These are phyloP conservation scores for Glycine latifolia DNA, from an alignment of 306 rosid species.

Conservation along the genomic window DNA sequence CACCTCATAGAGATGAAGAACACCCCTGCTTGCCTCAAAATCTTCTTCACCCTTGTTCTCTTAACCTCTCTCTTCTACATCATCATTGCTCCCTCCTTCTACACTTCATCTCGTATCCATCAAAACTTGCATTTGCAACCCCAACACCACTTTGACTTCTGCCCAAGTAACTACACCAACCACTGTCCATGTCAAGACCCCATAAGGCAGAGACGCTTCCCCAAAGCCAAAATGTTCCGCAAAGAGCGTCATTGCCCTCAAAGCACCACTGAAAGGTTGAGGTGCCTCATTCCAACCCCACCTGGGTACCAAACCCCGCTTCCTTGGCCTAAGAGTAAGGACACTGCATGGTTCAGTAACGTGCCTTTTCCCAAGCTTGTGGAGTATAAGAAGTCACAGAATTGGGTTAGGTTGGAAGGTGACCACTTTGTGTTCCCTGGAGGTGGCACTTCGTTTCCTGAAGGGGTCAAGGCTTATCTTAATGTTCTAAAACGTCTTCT, in stretches of 20 bases:
- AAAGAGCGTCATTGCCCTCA: constrained; percentile 65
- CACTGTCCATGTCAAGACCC: constrained; percentile 66
- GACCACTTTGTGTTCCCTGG: constrained; percentile 60
- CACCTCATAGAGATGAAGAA: not conserved
- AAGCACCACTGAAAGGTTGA: constrained; percentile 12
- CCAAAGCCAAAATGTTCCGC: constrained; percentile 30
- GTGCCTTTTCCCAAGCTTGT: constrained; percentile 57
- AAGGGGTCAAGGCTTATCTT: constrained; percentile 56
- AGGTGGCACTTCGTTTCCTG: constrained; percentile 62
- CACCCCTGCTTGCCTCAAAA: not conserved
- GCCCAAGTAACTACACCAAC: constrained; percentile 52
- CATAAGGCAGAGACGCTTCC: constrained; percentile 40
- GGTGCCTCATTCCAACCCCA: constrained; percentile 56
- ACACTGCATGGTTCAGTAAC: constrained; percentile 60
- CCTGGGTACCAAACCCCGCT: constrained; percentile 48
- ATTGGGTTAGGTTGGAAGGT: constrained; percentile 59
- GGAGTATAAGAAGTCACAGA: constrained; percentile 58
- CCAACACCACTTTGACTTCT: constrained; percentile 38
- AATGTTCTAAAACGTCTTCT: constrained; percentile 43
- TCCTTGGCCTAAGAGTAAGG: constrained; percentile 58
- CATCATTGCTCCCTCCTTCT: not conserved
- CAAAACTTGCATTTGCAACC: not conserved
- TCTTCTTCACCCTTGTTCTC: constrained; percentile 19
- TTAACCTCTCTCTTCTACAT: constrained; percentile 37
- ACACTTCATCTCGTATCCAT: not conserved